Percentiles rank a stretch among this genome's conserved stretches.
Evolutionary conservation across 495 filamentous ascomycete genomes (phyloP).

Genomic region (Sordaria brevicollis): DNA sequence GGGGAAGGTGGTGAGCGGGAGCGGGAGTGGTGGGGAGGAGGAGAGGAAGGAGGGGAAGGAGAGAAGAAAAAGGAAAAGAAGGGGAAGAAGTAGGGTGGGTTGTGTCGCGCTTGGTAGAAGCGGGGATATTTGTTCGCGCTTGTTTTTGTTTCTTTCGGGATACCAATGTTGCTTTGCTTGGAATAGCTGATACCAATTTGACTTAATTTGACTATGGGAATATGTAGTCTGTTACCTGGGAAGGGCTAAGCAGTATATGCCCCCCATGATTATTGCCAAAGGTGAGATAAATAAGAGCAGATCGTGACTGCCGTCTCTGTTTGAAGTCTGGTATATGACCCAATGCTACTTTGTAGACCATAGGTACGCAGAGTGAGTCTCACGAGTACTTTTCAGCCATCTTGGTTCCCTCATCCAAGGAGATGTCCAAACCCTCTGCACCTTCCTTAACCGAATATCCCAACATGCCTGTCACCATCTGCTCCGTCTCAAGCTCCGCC

Average conservation of each 20-base stretch:
- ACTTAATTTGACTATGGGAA: background rate
- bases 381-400: too few species aligned
- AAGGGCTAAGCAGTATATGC: background rate
- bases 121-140: background rate
- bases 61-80: background rate
- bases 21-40: background rate
- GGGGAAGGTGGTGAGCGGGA: background rate
- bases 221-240: background rate
- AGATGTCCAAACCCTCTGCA: too few species aligned
- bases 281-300: background rate
- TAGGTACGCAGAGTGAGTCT: too few species aligned
- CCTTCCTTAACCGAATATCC: too few species aligned
- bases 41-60: background rate
- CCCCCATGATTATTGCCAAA: background rate
- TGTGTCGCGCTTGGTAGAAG: background rate
- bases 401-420: too few species aligned
- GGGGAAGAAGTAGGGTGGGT: background rate
- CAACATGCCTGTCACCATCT: too few species aligned
- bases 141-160: background rate
- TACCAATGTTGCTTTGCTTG: background rate
- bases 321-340: too few species aligned
- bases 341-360: too few species aligned
- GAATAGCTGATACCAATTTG: background rate
- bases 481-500: too few species aligned
- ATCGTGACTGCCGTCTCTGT: too few species aligned